Evolutionary conservation across 2,329 filamentous ascomycete species (phyloP).

Genomic region (Fusarium setosum): DNA sequence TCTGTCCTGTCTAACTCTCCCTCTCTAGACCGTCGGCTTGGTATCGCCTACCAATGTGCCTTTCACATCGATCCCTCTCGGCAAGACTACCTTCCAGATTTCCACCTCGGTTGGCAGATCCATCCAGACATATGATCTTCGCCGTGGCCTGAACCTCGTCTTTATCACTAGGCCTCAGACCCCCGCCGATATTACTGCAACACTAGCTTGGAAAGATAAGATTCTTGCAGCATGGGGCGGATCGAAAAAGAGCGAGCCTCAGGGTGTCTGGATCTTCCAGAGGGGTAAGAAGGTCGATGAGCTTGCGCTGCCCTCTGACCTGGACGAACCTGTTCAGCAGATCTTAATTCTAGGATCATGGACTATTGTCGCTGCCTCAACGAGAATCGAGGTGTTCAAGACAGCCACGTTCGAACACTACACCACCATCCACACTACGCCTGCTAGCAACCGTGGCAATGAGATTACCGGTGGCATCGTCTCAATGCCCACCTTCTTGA

Average conservation of each 20-base stretch:
- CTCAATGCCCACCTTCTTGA: constrained; percentile 94
- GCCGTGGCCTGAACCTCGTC: constrained; percentile 88
- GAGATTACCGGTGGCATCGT: constrained; percentile 82
- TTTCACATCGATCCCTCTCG: constrained; percentile 88
- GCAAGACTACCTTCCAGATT: constrained; percentile 96
- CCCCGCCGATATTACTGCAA: constrained; percentile 86
- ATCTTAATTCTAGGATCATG: constrained; percentile 89
- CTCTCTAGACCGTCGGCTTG: constrained; percentile 83
- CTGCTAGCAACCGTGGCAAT: constrained; percentile 67
- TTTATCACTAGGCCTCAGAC: constrained; percentile 95
- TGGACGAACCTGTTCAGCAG: constrained; percentile 78
- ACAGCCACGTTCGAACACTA: constrained; percentile 86
- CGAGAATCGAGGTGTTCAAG: constrained; percentile 90
- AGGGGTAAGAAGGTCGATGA: constrained; percentile 86
- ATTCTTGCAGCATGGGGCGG: constrained; percentile 93
- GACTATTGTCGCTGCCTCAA: constrained; percentile 83
- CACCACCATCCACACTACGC: constrained; percentile 78
- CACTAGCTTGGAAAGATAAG: constrained; percentile 85
- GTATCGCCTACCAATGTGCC: constrained; percentile 92
- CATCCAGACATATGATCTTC: constrained; percentile 95
- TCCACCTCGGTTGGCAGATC: constrained; percentile 92
- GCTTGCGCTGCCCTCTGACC: constrained; percentile 73
- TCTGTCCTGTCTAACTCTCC: constrained; percentile 7
- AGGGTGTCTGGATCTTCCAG: constrained; percentile 92
- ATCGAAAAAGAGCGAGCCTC: constrained; percentile 57